Evolutionary conservation across 768 basidiomycete genomes (phyloP).

Genomic region (Lentinula aciculospora): DNA sequence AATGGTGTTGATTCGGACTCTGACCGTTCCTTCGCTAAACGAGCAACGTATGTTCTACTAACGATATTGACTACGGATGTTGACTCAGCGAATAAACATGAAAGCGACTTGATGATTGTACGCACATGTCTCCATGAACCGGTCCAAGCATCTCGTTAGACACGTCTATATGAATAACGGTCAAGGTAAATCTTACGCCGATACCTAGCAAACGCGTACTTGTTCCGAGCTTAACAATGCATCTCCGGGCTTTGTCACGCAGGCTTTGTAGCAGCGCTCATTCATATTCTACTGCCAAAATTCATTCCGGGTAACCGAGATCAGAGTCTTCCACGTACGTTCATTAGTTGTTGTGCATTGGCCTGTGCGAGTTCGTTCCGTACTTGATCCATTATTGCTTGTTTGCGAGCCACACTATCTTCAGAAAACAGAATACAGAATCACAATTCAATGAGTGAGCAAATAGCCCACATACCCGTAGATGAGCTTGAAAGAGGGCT

Average conservation of each 20-base stretch:
- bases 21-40: slow-evolving; percentile 48
- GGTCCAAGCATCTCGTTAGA: slow-evolving; percentile 68
- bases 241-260: slow-evolving; percentile 68
- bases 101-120: slow-evolving; percentile 12
- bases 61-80: slow-evolving; percentile 63
- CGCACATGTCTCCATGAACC: slow-evolving; percentile 84
- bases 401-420: slow-evolving; percentile 45
- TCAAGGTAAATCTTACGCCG: neutral
- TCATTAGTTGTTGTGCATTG: slow-evolving; percentile 80
- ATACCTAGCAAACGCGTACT: slow-evolving; percentile 33
- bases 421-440: neutral
- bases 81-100: neutral
- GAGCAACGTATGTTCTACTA: slow-evolving; percentile 58
- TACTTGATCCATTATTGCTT: slow-evolving; percentile 58
- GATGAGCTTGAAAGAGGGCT: slow-evolving; percentile 23
- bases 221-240: slow-evolving; percentile 69
- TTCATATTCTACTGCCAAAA: slow-evolving; percentile 56
- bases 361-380: slow-evolving; percentile 65
- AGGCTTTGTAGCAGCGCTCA: slow-evolving; percentile 74
- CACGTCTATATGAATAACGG: slow-evolving; percentile 48
- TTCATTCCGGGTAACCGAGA: neutral
- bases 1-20: neutral
- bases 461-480: slow-evolving; percentile 18
- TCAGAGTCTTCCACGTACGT: slow-evolving; percentile 34
- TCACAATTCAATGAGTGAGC: neutral